Percentiles rank a stretch among this genome's conserved stretches.
These are phyloP conservation scores for Fraxinus albicans DNA, from an alignment of 305 asterid species.

Conservation along the genomic window DNA sequence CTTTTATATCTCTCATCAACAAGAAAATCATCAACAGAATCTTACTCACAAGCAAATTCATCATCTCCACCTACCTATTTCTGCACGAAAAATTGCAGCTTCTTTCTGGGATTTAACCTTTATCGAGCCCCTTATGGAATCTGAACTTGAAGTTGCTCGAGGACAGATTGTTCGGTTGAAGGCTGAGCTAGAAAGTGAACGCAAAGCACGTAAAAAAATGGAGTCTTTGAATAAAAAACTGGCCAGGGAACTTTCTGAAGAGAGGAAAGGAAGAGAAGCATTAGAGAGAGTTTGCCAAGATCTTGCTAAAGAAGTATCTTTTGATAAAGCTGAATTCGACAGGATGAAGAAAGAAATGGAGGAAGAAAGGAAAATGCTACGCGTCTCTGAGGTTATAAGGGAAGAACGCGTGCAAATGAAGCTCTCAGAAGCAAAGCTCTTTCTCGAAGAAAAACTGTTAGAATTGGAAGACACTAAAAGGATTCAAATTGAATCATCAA, in stretches of 20 bases:
- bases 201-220: constrained; percentile 47
- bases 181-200: constrained; percentile 45
- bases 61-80: constrained; percentile 67
- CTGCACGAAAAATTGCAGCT: constrained; percentile 63
- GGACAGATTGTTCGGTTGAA: constrained; percentile 40
- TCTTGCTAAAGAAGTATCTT: constrained; percentile 45
- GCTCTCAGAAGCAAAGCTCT: constrained; percentile 59
- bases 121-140: constrained; percentile 58
- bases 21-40: constrained; percentile 1
- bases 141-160: constrained; percentile 50
- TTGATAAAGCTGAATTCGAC: constrained; percentile 33
- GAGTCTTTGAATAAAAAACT: constrained; percentile 51
- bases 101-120: constrained; percentile 77
- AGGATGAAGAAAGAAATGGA: constrained; percentile 56
- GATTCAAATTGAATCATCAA: constrained; percentile 10
- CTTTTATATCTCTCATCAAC: constrained; percentile 39
- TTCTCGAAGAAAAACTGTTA: constrained; percentile 56
- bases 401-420: constrained; percentile 92
- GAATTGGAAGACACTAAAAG: constrained; percentile 37
- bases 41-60: constrained; percentile 44
- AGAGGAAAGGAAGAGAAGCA: constrained; percentile 50
- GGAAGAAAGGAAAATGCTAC: constrained; percentile 72
- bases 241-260: constrained; percentile 48
- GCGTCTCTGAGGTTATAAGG: constrained; percentile 66
- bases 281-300: constrained; percentile 47